phyloP scores from a whole-genome alignment of 805 yeast species.

The Zygosaccharomyces kombuchaensis region DNA sequence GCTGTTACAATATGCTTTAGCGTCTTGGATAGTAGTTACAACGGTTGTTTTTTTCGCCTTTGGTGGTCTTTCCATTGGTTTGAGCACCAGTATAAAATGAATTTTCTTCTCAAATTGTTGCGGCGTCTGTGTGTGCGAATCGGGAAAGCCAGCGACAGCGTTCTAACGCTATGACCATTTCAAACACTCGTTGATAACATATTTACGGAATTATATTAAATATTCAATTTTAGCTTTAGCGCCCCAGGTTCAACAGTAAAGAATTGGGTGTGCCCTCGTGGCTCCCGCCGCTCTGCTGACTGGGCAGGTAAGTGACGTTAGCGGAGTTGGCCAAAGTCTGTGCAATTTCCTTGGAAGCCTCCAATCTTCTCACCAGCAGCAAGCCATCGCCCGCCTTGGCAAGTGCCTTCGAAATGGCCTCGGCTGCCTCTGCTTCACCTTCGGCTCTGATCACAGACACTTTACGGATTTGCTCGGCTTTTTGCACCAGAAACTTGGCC shows the following conservation, averaged over 20 bases:
- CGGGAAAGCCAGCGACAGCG: neutral
- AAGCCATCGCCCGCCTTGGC: conserved; percentile 95
- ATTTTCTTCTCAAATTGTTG: neutral
- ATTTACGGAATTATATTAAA: neutral
- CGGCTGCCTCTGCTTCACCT: conserved; percentile 99
- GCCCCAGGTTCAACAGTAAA: conserved; percentile 64
- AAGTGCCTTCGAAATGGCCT: conserved; percentile 85
- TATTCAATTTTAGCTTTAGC: conserved; percentile 46
- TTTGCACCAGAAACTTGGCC: conserved; percentile 87
- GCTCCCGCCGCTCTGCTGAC: conserved; percentile 39
- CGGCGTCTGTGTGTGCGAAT: neutral
- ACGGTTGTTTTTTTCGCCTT: no score
- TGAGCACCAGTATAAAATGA: no score
- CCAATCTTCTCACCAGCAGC: conserved; percentile 87
- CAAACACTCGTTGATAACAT: neutral
- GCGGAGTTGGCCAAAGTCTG: conserved; percentile 74
- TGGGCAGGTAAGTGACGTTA: conserved; percentile 86
- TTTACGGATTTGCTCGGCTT: conserved; percentile 95
- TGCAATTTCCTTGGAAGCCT: conserved; percentile 95
- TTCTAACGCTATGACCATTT: neutral
- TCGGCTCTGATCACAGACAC: conserved; percentile 95
- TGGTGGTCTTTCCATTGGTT: no score
- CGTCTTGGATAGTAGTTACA: no score
- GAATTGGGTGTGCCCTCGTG: conserved; percentile 43
- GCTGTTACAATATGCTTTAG: neutral